Conservation (phyloP, 2,329 filamentous ascomycete species). For the Lachnellula willkommii region DNA sequence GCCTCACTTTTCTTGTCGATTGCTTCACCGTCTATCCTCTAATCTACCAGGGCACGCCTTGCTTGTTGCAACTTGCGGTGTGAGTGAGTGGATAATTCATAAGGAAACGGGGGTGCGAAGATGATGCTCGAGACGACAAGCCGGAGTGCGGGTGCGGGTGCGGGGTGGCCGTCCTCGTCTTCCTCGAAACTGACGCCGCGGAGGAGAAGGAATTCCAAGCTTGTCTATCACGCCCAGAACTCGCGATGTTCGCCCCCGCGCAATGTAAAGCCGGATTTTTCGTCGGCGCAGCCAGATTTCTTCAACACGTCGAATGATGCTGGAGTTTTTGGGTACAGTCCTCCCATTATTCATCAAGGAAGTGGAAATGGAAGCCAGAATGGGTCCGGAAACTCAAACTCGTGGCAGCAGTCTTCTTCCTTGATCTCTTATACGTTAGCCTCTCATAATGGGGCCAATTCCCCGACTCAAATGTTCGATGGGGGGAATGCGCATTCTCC, state of each 20-base stretch:
- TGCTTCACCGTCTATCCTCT: background rate
- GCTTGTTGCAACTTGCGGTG: background rate
- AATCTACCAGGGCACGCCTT: background rate
- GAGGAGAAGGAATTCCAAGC: constrained; percentile 19
- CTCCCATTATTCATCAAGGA: constrained; percentile 14
- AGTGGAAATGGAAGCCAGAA: background rate
- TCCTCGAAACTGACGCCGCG: constrained; percentile 1
- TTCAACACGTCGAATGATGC: background rate
- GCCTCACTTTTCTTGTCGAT: background rate
- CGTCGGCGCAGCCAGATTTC: constrained; percentile 1
- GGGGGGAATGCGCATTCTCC: constrained; percentile 12
- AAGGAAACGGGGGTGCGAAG: background rate
- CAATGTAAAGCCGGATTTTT: background rate
- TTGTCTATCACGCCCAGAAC: constrained; percentile 10
- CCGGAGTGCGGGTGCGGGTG: background rate
- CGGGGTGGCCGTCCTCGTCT: background rate
- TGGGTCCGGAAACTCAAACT: constrained; percentile 7
- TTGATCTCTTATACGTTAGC: constrained; percentile 19
- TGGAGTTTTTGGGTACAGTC: constrained; percentile 1
- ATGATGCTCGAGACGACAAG: background rate
- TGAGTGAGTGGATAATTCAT: background rate
- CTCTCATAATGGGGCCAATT: constrained; percentile 6
- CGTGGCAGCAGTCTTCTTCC: constrained; percentile 10
- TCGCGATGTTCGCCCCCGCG: constrained; percentile 4
- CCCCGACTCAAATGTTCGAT: constrained; percentile 14